Conservation (phyloP, 768 basidiomycete genomes). For the Guyanaporus albipodus region DNA sequence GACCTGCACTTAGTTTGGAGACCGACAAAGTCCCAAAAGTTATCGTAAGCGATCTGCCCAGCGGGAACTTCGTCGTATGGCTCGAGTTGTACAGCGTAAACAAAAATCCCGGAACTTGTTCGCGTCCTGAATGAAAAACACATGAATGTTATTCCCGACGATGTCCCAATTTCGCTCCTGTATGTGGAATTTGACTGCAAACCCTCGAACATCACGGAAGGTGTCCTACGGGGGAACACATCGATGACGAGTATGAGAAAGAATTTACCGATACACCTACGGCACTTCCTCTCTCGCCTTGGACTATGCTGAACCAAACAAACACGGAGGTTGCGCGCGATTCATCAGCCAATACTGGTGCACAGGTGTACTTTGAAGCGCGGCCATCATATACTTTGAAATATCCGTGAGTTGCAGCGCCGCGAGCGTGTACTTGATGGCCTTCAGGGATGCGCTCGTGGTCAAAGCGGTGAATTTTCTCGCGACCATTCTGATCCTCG, state of each 20-base stretch:
- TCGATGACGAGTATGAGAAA: background rate
- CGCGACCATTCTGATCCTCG: constrained; percentile 72
- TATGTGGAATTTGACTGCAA: constrained; percentile 82
- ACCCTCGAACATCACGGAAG: constrained; percentile 83
- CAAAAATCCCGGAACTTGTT: constrained; percentile 84
- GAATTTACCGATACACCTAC: constrained; percentile 38
- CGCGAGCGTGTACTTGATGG: constrained; percentile 67
- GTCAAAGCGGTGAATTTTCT: constrained; percentile 78
- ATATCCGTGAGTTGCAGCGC: constrained; percentile 76
- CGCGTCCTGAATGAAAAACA: constrained; percentile 79
- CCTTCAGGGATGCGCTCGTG: constrained; percentile 91
- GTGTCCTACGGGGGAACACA: constrained; percentile 45
- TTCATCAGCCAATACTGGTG: constrained; percentile 69
- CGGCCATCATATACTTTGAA: constrained; percentile 71
- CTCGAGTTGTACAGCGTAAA: constrained; percentile 84
- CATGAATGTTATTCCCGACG: constrained; percentile 79
- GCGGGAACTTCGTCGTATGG: constrained; percentile 78
- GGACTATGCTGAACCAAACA: constrained; percentile 83
- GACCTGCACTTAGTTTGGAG: constrained; percentile 59
- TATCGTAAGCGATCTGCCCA: constrained; percentile 72
- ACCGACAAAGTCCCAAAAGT: constrained; percentile 83
- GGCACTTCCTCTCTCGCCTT: constrained; percentile 77
- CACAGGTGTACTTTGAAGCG: constrained; percentile 67
- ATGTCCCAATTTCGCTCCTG: constrained; percentile 85
- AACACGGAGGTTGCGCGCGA: constrained; percentile 72